Percentiles rank a stretch among this genome's conserved stretches.
phyloP scores from a whole-genome alignment of 2,329 filamentous ascomycete genomes.

The Sporothrix curviconia region DNA sequence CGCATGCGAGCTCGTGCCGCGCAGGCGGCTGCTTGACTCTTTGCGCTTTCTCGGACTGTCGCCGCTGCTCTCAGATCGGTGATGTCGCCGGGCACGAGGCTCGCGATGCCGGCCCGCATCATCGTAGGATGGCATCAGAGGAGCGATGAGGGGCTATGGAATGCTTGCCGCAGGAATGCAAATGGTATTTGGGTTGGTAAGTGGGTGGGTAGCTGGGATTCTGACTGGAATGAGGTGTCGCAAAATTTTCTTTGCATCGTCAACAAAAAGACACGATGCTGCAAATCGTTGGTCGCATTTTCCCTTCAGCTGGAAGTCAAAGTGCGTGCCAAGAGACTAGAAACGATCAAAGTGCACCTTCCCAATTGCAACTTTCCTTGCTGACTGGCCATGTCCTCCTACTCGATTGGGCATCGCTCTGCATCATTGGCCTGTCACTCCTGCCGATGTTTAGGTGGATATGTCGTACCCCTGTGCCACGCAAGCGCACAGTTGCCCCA shows the following conservation, averaged over 20 bases:
- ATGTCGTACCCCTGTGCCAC: background rate
- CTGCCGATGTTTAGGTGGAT: slow-evolving; percentile 7
- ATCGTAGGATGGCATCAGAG: slow-evolving; percentile 8
- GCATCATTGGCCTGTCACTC: background rate
- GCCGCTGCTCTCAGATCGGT: slow-evolving; percentile 13
- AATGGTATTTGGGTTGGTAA: background rate
- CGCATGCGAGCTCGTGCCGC: slow-evolving; percentile 16
- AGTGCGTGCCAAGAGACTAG: slow-evolving; percentile 5
- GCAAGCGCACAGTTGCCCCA: slow-evolving; percentile 2
- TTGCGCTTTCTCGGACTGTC: slow-evolving; percentile 19
- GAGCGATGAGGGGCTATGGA: background rate
- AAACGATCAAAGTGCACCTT: background rate
- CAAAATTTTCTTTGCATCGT: too few species aligned
- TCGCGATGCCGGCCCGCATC: slow-evolving; percentile 10
- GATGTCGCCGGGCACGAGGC: slow-evolving; percentile 9
- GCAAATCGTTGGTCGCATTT: background rate
- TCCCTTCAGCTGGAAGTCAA: background rate
- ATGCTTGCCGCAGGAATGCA: background rate
- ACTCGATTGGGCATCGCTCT: background rate
- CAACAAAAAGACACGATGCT: background rate
- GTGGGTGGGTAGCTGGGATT: background rate
- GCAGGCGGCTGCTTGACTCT: slow-evolving; percentile 16
- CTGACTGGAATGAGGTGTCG: background rate
- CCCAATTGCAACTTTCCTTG: background rate
- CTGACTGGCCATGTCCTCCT: background rate